Evolutionary conservation across 140 eudicot genomes (phyloP).

Genomic region (Bidens hawaiensis): DNA sequence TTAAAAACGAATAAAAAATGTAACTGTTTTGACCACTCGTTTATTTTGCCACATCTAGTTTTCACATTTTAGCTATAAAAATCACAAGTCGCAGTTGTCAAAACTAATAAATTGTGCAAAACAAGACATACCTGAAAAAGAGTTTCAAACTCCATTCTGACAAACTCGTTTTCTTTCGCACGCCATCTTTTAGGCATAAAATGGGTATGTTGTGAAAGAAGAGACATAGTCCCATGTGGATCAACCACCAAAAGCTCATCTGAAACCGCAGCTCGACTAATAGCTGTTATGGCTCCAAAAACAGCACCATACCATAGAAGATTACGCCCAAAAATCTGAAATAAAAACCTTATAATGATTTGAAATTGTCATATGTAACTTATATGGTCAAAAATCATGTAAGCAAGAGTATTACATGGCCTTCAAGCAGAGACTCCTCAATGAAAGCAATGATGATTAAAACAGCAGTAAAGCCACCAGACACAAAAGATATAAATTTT

Average conservation of each 20-base stretch:
- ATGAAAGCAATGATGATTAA: slow-evolving; percentile 13
- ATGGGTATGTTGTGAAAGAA: slow-evolving; percentile 6
- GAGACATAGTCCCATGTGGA: slow-evolving; percentile 14
- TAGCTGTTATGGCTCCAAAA: slow-evolving; percentile 15
- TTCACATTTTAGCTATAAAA: background rate
- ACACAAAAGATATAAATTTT: slow-evolving; percentile 18
- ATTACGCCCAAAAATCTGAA: slow-evolving; percentile 10
- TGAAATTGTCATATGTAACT: background rate
- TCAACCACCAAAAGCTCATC: slow-evolving; percentile 16
- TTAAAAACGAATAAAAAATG: background rate
- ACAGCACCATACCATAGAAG: slow-evolving; percentile 22
- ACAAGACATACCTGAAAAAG: slow-evolving; percentile 16
- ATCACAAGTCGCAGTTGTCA: background rate
- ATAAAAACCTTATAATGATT: slow-evolving; percentile 28
- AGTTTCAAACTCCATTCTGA: slow-evolving; percentile 5
- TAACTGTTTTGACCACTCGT: background rate
- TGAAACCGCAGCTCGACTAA: slow-evolving; percentile 17
- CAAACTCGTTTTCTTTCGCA: slow-evolving; percentile 11
- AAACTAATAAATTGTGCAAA: background rate
- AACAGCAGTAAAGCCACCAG: slow-evolving; percentile 18
- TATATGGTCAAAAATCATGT: background rate
- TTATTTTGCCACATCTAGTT: background rate
- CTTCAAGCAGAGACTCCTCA: slow-evolving; percentile 16
- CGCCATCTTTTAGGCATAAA: slow-evolving; percentile 22
- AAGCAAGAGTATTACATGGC: slow-evolving; percentile 14